Conservation (phyloP, 805 yeast species). For the Wickerhamomyces ciferrii region DNA sequence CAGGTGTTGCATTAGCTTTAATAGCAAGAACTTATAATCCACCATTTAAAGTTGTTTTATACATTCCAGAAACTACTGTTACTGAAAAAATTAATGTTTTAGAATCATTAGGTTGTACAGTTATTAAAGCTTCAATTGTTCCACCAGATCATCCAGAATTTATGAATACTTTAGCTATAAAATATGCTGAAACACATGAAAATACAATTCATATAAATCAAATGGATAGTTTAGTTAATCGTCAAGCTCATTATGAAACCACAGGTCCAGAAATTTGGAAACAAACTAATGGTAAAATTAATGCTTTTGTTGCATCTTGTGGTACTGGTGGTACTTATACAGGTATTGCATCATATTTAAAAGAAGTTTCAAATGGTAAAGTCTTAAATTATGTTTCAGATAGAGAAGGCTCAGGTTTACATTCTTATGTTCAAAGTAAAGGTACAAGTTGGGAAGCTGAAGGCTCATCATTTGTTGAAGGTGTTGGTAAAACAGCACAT, state of each 20-base stretch:
- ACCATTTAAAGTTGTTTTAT: conserved; percentile 54
- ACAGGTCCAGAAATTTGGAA: conserved; percentile 78
- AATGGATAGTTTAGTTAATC: conserved; percentile 71
- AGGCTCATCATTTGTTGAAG: conserved; percentile 21
- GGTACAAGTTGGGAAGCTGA: conserved; percentile 19
- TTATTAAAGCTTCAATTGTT: conserved; percentile 65
- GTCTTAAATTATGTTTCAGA: conserved; percentile 60
- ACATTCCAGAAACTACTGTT: conserved; percentile 75
- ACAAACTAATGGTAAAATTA: conserved; percentile 49
- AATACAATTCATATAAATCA: conserved; percentile 75
- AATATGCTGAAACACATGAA: conserved; percentile 31
- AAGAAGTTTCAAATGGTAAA: conserved; percentile 31
- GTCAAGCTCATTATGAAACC: conserved; percentile 61
- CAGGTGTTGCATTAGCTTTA: conserved; percentile 77
- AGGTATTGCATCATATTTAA: conserved; percentile 64
- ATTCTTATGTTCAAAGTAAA: conserved; percentile 11
- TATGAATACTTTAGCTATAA: conserved; percentile 18
- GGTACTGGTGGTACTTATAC: conserved; percentile 85
- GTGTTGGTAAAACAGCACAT: conserved; percentile 18
- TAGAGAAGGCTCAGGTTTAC: conserved; percentile 76
- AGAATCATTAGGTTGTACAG: conserved; percentile 54
- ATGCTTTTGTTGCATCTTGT: conserved; percentile 67
- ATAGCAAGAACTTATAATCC: conserved; percentile 35
- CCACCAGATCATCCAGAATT: conserved; percentile 45
- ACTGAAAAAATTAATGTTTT: conserved; percentile 60